phyloP scores from a whole-genome alignment of 2,329 filamentous ascomycete species.

The Trichothecium roseum region DNA sequence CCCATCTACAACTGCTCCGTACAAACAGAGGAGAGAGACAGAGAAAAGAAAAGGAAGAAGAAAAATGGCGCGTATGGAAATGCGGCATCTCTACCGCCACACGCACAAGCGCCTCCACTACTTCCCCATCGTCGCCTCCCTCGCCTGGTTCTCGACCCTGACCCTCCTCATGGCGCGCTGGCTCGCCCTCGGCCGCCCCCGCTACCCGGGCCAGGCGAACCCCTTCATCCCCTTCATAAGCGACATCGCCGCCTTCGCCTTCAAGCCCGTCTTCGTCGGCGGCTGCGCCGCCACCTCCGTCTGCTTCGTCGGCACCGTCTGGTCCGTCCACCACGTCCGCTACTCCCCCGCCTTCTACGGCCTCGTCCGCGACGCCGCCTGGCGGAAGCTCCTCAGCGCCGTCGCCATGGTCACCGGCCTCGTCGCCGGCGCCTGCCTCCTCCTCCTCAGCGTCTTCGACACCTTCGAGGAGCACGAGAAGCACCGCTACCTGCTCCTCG shows the following conservation, averaged over 20 bases:
- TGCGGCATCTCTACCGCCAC: too few species aligned
- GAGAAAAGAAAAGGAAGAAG: too few species aligned
- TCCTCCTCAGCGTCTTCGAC: slow-evolving; percentile 5
- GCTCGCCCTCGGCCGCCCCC: slow-evolving; percentile 3
- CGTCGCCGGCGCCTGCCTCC: slow-evolving; percentile 1
- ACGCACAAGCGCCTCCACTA: slow-evolving; percentile 3
- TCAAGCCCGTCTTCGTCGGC: slow-evolving; percentile 5
- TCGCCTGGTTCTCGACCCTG: slow-evolving; percentile 4
- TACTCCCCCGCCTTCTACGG: slow-evolving; percentile 4
- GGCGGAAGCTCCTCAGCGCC: slow-evolving; percentile 4
- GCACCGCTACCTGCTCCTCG: slow-evolving; percentile 4
- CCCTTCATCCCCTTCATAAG: slow-evolving; percentile 4
- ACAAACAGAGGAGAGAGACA: too few species aligned
- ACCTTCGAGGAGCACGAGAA: slow-evolving; percentile 5
- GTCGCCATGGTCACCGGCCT: slow-evolving; percentile 5
- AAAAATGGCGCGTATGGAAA: too few species aligned
- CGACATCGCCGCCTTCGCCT: slow-evolving; percentile 5
- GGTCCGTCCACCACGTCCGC: slow-evolving; percentile 5
- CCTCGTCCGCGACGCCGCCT: slow-evolving; percentile 2
- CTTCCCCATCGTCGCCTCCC: slow-evolving; percentile 4
- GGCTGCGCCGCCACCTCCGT: slow-evolving; percentile 4
- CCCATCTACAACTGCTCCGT: too few species aligned
- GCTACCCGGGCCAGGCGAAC: slow-evolving; percentile 5
- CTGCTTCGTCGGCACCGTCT: slow-evolving; percentile 5
- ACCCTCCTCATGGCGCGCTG: slow-evolving; percentile 3